Evolutionary conservation across 1,139 yeast species (phyloP), one percentile per base, ranked within the genome.

Genomic region (Sugiyamaella novakii): DNA sequence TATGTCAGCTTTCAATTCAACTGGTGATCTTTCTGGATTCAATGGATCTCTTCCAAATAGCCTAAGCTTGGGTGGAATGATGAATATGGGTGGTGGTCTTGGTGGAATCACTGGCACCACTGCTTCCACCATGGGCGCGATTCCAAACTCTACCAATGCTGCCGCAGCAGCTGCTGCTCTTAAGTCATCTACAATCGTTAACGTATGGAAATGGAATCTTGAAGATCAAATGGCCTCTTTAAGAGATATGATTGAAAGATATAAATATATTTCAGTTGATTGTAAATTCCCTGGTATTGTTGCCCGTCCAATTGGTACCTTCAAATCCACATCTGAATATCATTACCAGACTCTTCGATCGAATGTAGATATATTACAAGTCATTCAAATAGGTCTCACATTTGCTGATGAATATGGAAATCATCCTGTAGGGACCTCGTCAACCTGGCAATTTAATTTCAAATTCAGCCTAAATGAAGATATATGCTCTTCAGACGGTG

Each of bases 241-340:
- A 54, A 78, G 96, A 54, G 79, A 81, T 50, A 76, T 88, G 48
- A 77, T 86, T 36, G 84, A 80, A 52, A 79, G 81, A 54, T 85
- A 84, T 61, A 81, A 84, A 47, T 79, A 79, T 61, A 79, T 89
- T 17, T 82, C 96, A 2, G 62, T 72, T 49, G 83, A 91, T 60
- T 91, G 95, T 52, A 97, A 92, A 67, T 89, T 92, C 64, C 97
- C 97, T 0, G 98, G 98, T 0, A 87, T 94, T 28, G 87, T 92
- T 21, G 96, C 96, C 1, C 79, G 98, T 58, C 98, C 98, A 10
- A 87, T 92, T 54, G 98, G 98, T n/a, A 81, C 89, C 8, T 92
- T 92, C 70, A 83, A 88, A 61, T 82, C 94, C 7, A 86, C 94
- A 11, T 79, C 87, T 24, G 98, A 92, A 66, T 92, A 89, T 68